Percentiles rank a stretch among this genome's conserved stretches.
Evolutionary conservation across 257 asterid genomes (phyloP).

Genomic region (Solanum virginianum): DNA sequence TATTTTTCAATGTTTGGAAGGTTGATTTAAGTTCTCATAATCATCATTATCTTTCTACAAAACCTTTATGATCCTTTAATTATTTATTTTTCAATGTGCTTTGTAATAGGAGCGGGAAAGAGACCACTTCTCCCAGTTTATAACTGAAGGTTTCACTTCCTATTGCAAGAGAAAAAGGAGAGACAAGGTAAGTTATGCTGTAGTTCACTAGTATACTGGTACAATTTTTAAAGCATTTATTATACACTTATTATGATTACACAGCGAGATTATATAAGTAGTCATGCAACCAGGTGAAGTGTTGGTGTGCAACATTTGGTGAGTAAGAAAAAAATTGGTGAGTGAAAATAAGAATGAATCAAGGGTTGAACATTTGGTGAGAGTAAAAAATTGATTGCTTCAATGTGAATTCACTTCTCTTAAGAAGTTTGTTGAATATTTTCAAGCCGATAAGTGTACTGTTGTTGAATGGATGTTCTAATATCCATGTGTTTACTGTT

Average conservation of each 20-base stretch:
- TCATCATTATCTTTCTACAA: background rate
- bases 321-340: background rate
- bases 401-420: background rate
- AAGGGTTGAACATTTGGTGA: background rate
- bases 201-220: background rate
- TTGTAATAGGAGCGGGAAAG: constrained; percentile 80
- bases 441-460: background rate
- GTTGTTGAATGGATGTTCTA: background rate
- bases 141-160: constrained; percentile 95
- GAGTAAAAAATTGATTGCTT: background rate
- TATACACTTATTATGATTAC: background rate
- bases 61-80: background rate
- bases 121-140: constrained; percentile 91
- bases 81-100: background rate
- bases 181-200: constrained; percentile 49
- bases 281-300: background rate
- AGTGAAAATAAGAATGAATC: background rate
- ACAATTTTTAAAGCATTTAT: background rate
- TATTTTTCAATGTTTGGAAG: background rate
- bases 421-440: background rate
- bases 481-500: background rate
- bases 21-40: background rate
- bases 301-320: background rate
- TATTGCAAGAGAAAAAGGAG: constrained; percentile 97
- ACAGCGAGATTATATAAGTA: background rate